phyloP scores from a whole-genome alignment of 2,329 filamentous ascomycete genomes.

The Drechslerella dactyloides region DNA sequence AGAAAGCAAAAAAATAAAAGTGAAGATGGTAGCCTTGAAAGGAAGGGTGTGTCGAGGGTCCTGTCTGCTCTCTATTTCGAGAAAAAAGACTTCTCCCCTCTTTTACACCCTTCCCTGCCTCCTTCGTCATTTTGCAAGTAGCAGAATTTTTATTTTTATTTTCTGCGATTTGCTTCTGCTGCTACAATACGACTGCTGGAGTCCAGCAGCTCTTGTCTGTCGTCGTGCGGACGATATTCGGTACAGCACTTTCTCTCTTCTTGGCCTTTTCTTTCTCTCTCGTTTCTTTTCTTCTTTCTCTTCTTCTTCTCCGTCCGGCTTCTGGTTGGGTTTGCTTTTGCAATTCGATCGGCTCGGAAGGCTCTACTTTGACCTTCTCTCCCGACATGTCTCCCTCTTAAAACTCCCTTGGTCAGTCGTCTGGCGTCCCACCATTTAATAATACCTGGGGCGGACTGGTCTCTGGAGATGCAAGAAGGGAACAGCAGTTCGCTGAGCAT shows the following conservation, averaged over 20 bases:
- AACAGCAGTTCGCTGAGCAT: slow-evolving; percentile 24
- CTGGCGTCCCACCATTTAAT: slow-evolving; percentile 21
- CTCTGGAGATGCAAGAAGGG: slow-evolving; percentile 47
- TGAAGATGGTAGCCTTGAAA: slow-evolving; percentile 36
- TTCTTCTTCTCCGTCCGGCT: background rate
- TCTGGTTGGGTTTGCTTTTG: slow-evolving; percentile 23
- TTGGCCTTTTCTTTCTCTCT: background rate
- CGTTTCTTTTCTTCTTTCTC: slow-evolving; percentile 13
- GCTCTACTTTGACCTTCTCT: slow-evolving; percentile 22
- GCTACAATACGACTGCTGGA: background rate
- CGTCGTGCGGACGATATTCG: slow-evolving; percentile 29
- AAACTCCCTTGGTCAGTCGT: slow-evolving; percentile 23
- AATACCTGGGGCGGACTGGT: slow-evolving; percentile 35
- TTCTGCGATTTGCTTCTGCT: slow-evolving; percentile 12
- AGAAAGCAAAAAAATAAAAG: slow-evolving; percentile 17
- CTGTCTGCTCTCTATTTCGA: slow-evolving; percentile 31
- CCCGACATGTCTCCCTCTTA: slow-evolving; percentile 42
- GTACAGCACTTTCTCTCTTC: slow-evolving; percentile 19
- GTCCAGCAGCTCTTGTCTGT: too few relatives aligned
- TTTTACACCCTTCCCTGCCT: slow-evolving; percentile 40
- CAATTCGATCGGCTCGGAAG: slow-evolving; percentile 39
- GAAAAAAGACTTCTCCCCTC: slow-evolving; percentile 39
- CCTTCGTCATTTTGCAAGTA: slow-evolving; percentile 45
- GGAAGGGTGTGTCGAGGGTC: slow-evolving; percentile 15
- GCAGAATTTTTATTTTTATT: slow-evolving; percentile 41